phyloP scores from a whole-genome alignment of 2,329 filamentous ascomycete genomes.

The Cladosporium austrohemisphaericum region DNA sequence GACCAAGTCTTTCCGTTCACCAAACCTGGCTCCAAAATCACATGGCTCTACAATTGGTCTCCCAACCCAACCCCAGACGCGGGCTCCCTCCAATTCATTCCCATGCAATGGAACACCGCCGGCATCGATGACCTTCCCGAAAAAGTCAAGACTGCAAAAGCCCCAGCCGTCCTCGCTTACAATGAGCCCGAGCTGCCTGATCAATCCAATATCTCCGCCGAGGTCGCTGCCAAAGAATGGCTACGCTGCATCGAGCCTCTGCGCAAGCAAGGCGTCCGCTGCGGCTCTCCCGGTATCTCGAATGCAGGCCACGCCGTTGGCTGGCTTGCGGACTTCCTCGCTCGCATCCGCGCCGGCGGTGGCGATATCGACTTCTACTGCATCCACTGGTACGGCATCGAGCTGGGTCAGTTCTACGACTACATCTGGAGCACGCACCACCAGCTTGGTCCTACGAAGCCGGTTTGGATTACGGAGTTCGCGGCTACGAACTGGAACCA shows the following conservation, averaged over 20 bases:
- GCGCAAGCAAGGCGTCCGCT: constrained; percentile 24
- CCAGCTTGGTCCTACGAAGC: constrained; percentile 25
- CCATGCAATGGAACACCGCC: constrained; percentile 34
- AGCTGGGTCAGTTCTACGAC: constrained; percentile 31
- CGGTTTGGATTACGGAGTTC: constrained; percentile 35
- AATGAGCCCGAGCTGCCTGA: constrained; percentile 34
- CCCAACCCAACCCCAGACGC: constrained; percentile 25
- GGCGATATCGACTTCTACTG: constrained; percentile 31
- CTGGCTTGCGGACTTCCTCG: constrained; percentile 29
- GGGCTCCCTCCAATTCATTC: constrained; percentile 27
- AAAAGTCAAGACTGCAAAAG: constrained; percentile 20
- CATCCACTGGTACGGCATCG: constrained; percentile 32
- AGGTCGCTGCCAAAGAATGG: constrained; percentile 28
- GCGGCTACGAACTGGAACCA: constrained; percentile 32
- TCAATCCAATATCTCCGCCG: constrained; percentile 29
- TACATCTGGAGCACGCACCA: constrained; percentile 32
- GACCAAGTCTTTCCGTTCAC: constrained; percentile 30
- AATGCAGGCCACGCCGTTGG: constrained; percentile 26
- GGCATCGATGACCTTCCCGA: constrained; percentile 24
- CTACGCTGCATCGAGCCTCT: constrained; percentile 29
- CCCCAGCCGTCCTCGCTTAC: constrained; percentile 24
- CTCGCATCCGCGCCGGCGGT: constrained; percentile 22
- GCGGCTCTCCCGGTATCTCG: constrained; percentile 30
- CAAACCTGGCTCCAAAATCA: constrained; percentile 31
- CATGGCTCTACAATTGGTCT: constrained; percentile 36